Evolutionary conservation across 176 grass and related monocot genomes (phyloP), one percentile per base, ranked within the genome.

Genomic region (Oryza longistaminata): DNA sequence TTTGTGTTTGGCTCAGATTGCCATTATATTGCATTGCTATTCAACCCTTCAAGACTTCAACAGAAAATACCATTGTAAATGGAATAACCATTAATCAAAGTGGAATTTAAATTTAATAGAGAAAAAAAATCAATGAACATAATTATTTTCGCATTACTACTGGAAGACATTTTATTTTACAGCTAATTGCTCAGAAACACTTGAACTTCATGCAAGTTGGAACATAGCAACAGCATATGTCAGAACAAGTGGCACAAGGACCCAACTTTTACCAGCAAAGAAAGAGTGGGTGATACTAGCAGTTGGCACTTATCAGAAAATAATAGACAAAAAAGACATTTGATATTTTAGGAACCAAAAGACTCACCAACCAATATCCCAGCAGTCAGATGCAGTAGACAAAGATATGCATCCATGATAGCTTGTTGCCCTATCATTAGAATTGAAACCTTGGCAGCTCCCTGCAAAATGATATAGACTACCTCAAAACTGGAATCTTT

Each of bases 401-500:
- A 99, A 31, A 96, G 90, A 83, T 99, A 99, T 33, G 97, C 93
- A 92, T 99, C 97, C 93, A 99, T 92, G 33, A 99, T 99, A 91
- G 97, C 97, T 92, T 99, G 97, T 85, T 99, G 97, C 71, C 97
- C 97, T 61, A 99, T 99, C 97, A 99, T 99, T 88, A 99, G 14
- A 84, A 99, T 90, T 81, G 93, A 99, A 67, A 99, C 93, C 81
- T 99, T 99, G 61, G 92, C 88, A 78, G 97, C 92, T 75, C 97
- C 97, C 97, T 99, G 82, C 7, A 68, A 68, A 67, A 19, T 6
- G 88, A 81, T 65, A 68, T 37, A 77, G 39, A 87, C 77, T 52
- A 46, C 2, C 2, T 74, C 46, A 75, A 16, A 66, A 22, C 70
- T 82, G 31, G 76, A 81, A 78, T 40, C 37, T 87, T 88, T 64